These are phyloP conservation scores for Fagopyrum homotropicum DNA, from an alignment of 148 eudicot species.

Conservation along the genomic window DNA sequence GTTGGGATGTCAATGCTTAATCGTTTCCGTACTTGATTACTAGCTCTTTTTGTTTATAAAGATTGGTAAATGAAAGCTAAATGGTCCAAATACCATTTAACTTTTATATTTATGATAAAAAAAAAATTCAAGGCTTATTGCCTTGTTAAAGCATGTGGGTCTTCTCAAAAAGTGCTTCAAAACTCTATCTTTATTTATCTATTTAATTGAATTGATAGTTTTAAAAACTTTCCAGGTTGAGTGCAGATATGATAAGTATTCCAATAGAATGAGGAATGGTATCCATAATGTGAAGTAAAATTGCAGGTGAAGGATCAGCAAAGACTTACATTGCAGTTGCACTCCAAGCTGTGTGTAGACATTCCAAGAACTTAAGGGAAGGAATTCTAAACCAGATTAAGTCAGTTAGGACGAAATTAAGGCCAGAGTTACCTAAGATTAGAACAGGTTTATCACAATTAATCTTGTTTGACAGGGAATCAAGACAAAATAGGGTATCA, in stretches of 20 bases:
- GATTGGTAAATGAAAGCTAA: too few species aligned
- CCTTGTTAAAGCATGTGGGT: constrained; percentile 80
- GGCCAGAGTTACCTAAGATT: constrained; percentile 43
- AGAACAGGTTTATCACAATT: constrained; percentile 50
- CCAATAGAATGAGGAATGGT: constrained; percentile 57
- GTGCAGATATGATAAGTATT: constrained; percentile 67
- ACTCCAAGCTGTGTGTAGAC: constrained; percentile 88
- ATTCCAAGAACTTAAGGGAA: constrained; percentile 68
- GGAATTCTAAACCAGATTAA: constrained; percentile 63
- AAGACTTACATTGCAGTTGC: constrained; percentile 87
- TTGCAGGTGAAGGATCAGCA: constrained; percentile 75
- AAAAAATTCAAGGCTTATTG: constrained; percentile 47
- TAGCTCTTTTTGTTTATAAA: too few species aligned
- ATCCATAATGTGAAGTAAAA: constrained; percentile 51
- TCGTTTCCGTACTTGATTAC: too few species aligned
- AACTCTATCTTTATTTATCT: neutral
- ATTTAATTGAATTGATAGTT: neutral
- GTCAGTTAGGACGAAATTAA: constrained; percentile 31
- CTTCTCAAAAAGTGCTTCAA: neutral
- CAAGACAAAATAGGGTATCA: constrained; percentile 32
- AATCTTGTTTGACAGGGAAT: constrained; percentile 47
- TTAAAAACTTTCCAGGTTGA: constrained; percentile 53
- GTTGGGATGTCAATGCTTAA: too few species aligned
- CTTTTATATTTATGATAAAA: too few species aligned
- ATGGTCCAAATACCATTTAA: too few species aligned